Evolutionary conservation across 192 early-diverging fungal genomes (phyloP), one percentile per base, ranked within the genome.

Genomic region (Coemansia sp.): DNA sequence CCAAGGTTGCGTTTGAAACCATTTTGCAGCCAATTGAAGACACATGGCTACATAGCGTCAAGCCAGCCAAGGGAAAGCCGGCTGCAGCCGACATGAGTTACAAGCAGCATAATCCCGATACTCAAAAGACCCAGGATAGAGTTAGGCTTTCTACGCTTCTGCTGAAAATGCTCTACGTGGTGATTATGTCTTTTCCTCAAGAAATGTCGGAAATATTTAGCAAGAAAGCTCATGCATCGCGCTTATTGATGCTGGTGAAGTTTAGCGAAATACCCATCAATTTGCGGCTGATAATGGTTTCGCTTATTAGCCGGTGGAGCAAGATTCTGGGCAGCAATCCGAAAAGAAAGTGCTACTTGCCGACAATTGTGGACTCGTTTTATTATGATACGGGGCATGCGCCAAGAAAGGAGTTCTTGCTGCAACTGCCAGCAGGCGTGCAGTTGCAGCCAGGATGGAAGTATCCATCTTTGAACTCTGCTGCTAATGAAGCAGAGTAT

Each of bases 221-320:
- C 3, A 35, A 62, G 5, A 33, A 41, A 6, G 33, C 28, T 9
- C 45, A 54, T 6, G 59, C 54, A 28, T 35, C 59, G 3, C 30
- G 45, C 23, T 16, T 72, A 6, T 49, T 66, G n/a, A 21, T 19
- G 10, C 9, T 56, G 6, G 46, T 57, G 4, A 31, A 42, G 21
- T 43, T 50, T 6, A 14, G 20, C 11, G n/a, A 19, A 0, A 42
- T 66, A 1, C 70, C 59, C 0, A 9, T 61, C 18, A 55, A 66
- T 15, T n/a, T 72, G 6, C 63, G 70, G 12, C 44, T 60, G 59
- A 55, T 45, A 0, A 16, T 66, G 3, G 50, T 54, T 3, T 39
- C 63, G 2, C 19, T 72, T 33, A 59, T 37, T 6, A 43, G 53
- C 3, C 63, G 63, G 14, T 72, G 70, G 70, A 59, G 59, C 40